Evolutionary conservation across 2,329 filamentous ascomycete species (phyloP), one percentile per base, ranked within the genome.

Genomic region (Phyllosticta ampelicida): DNA sequence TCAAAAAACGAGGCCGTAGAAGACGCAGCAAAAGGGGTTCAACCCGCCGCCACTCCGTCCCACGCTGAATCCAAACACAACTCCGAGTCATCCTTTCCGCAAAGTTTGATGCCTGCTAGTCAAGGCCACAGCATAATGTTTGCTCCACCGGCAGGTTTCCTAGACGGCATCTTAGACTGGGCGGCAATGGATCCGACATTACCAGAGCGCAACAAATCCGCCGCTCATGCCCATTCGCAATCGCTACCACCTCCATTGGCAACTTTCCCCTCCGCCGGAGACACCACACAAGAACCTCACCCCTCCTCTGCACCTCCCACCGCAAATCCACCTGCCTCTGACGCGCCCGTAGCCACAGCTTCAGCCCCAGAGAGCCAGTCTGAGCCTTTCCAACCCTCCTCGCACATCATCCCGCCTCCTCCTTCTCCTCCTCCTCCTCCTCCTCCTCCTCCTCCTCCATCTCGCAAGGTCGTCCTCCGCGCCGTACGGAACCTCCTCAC

Each of bases 401-500:
- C 64, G 68, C 69, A 62, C 65, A 71, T 48, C 63, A 65, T 64
- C 65, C 16, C 67, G 3, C 65, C 65, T 44, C 60, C 66, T 28
- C 62, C 65, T n/a, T 70, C 69, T 51, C 65, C 70, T 2, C 56
- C 74, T 85, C 9, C 74, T 85, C 5, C 80, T 83, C 55, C 75
- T 88, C 10, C 82, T n/a, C 16, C 67, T 2, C 65, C 65, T 44
- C 60, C 66, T 28, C 62, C 65, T n/a, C 70, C 69, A 52, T 66
- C 70, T 2, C 65, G 63, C 36, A 70, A 67, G 57, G 65, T 74
- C 13, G 74, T 78, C 61, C 78, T 77, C 65, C 70, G 80, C 28
- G 78, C 79, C 9, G 78, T 79, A 18, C 78, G 82, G 28, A 80
- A 80, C 56, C 74, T 85, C 9, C 74, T 85, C 5, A 80, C 83